phyloP scores from a whole-genome alignment of 2,329 filamentous ascomycete species.

The Colletotrichum tofieldiae region DNA sequence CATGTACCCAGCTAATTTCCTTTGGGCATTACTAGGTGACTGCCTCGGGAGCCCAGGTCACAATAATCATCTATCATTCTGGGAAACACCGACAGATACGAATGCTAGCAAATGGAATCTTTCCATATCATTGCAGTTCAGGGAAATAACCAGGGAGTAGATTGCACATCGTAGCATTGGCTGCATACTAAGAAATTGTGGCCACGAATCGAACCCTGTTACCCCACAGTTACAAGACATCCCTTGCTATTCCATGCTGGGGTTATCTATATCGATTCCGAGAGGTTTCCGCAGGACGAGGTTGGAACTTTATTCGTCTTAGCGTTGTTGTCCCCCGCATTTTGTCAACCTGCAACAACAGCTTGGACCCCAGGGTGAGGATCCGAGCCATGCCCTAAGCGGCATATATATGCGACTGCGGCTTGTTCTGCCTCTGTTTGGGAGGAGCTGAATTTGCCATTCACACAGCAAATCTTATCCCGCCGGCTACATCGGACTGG shows the following conservation, averaged over 20 bases:
- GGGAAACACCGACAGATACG: not conserved
- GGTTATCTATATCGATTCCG: not conserved
- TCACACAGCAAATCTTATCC: not conserved
- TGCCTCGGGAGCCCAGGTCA: slow-evolving; percentile 2
- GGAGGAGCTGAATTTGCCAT: not conserved
- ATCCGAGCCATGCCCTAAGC: slow-evolving; percentile 25
- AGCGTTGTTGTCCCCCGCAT: slow-evolving; percentile 14
- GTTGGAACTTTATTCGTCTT: slow-evolving; percentile 14
- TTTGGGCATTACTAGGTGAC: not conserved
- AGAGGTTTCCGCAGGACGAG: not conserved
- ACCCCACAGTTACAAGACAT: not conserved
- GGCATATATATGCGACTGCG: slow-evolving; percentile 40
- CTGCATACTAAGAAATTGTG: not conserved
- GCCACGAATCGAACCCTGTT: not conserved
- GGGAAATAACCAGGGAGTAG: not conserved
- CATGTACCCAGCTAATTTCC: not conserved
- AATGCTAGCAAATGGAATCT: not conserved
- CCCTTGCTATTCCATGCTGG: not conserved
- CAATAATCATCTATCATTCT: not conserved
- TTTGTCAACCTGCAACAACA: slow-evolving; percentile 3
- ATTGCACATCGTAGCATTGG: not conserved
- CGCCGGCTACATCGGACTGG: not conserved
- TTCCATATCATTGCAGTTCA: not conserved
- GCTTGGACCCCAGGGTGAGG: not conserved
- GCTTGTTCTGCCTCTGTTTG: slow-evolving; percentile 22